Conservation (phyloP, 768 basidiomycete species). For the Tricholoma bakamatsutake region DNA sequence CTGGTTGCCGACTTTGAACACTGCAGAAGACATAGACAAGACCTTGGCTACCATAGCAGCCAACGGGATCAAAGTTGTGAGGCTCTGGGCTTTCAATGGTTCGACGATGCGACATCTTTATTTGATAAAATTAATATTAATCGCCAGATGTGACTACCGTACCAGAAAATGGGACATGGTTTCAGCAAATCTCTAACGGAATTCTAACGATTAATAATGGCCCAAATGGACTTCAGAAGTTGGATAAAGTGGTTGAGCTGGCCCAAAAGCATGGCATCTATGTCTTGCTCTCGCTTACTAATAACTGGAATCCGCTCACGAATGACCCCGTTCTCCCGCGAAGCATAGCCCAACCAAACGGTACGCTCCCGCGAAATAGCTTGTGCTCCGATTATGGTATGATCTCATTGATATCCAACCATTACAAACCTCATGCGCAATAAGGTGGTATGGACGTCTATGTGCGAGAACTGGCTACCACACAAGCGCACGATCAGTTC, state of each 20-base stretch:
- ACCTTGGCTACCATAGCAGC: constrained; percentile 55
- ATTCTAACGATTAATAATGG: constrained; percentile 37
- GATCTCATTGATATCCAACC: constrained; percentile 6
- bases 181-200: constrained; percentile 34
- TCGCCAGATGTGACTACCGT: constrained; percentile 30
- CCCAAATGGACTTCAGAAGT: constrained; percentile 38
- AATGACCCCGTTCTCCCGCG: neutral
- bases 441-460: constrained; percentile 61
- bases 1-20: constrained; percentile 55
- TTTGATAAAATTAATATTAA: neutral
- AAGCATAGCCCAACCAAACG: constrained; percentile 23
- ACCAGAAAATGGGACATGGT: constrained; percentile 34
- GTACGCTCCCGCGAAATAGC: constrained; percentile 40
- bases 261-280: constrained; percentile 37
- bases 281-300: constrained; percentile 38
- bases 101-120: neutral
- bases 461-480: constrained; percentile 38
- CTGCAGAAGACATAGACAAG: constrained; percentile 47
- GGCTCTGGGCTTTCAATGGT: constrained; percentile 75
- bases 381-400: constrained; percentile 57
- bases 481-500: constrained; percentile 47
- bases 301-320: constrained; percentile 36
- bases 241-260: constrained; percentile 37
- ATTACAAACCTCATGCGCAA: neutral
- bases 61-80: constrained; percentile 50